Percentiles rank a stretch among this genome's conserved stretches.
These are phyloP conservation scores for Scalesia atractyloides DNA, from an alignment of 129 eudicot genomes.

Conservation along the genomic window DNA sequence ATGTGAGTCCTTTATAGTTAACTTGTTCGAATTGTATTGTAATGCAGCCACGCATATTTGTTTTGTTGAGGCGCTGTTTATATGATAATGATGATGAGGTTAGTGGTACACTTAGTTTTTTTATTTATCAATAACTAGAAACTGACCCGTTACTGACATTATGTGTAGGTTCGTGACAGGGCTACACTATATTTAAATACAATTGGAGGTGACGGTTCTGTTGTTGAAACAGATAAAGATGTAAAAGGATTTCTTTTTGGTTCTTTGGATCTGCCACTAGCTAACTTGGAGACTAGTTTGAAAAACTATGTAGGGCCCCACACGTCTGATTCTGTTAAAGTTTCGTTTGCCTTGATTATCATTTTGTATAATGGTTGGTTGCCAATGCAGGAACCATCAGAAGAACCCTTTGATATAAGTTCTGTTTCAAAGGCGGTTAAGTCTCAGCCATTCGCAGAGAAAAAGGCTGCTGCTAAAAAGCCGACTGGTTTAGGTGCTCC, in stretches of 20 bases:
- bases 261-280: slow-evolving; percentile 76
- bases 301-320: slow-evolving; percentile 75
- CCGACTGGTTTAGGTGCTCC: slow-evolving; percentile 84
- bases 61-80: slow-evolving; percentile 85
- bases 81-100: slow-evolving; percentile 98
- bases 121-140: too few species aligned
- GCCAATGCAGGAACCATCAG: slow-evolving; percentile 73
- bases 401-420: slow-evolving; percentile 76
- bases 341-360: not conserved
- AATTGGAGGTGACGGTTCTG: slow-evolving; percentile 90
- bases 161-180: slow-evolving; percentile 89
- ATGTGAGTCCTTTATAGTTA: not conserved
- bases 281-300: slow-evolving; percentile 80
- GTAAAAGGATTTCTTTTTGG: slow-evolving; percentile 87
- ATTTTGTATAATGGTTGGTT: slow-evolving; percentile 7
- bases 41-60: slow-evolving; percentile 90
- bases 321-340: not conserved
- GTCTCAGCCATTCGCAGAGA: slow-evolving; percentile 87
- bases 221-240: slow-evolving; percentile 82
- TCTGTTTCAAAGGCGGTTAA: slow-evolving; percentile 87
- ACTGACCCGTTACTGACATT: slow-evolving; percentile 1
- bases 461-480: slow-evolving; percentile 84
- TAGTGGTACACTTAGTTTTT: slow-evolving; percentile 30
- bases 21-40: slow-evolving; percentile 16
- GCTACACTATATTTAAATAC: slow-evolving; percentile 84